These are phyloP conservation scores for Cryptococcus wingfieldii DNA, from an alignment of 1,284 basidiomycete species.

Conservation along the genomic window DNA sequence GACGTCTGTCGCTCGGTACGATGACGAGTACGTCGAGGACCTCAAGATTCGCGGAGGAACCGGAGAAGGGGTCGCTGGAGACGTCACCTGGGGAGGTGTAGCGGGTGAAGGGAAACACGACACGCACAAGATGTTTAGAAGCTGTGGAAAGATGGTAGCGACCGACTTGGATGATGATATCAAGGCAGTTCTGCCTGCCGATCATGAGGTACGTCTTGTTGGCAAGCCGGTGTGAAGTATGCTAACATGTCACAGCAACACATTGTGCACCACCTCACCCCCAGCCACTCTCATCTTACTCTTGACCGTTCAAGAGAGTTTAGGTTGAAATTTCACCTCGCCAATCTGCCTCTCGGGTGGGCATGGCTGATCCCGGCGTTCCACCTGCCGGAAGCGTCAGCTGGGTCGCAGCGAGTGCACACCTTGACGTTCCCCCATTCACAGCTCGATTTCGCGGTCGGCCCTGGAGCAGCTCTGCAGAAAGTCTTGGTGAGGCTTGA, in stretches of 20 bases:
- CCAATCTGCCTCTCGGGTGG: conserved; percentile 73
- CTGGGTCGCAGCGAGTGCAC: conserved; percentile 47
- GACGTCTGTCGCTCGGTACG: conserved; percentile 71
- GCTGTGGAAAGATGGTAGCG: conserved; percentile 62
- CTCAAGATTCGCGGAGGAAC: conserved; percentile 58
- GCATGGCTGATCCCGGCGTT: conserved; percentile 77
- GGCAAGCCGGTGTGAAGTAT: conserved; percentile 35
- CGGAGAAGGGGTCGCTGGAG: conserved; percentile 36
- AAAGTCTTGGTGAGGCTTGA: conserved; percentile 52
- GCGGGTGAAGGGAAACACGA: conserved; percentile 60
- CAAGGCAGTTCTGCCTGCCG: conserved; percentile 22
- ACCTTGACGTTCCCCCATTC: conserved; percentile 47
- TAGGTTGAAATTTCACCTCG: conserved; percentile 71
- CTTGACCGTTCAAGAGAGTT: conserved; percentile 68
- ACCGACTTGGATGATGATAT: conserved; percentile 43
- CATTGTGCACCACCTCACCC: conserved; percentile 27
- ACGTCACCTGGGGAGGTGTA: conserved; percentile 52
- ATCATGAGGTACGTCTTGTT: conserved; percentile 6
- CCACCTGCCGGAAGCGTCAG: conserved; percentile 59
- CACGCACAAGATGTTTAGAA: conserved; percentile 66
- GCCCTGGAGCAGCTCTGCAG: conserved; percentile 62
- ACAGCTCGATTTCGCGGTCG: conserved; percentile 71
- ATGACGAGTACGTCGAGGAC: conserved; percentile 61
- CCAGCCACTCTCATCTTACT: conserved; percentile 47
- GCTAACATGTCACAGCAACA: conserved; percentile 23